Conservation (phyloP, 2,329 filamentous ascomycete genomes). For the Colletotrichum sp. region DNA sequence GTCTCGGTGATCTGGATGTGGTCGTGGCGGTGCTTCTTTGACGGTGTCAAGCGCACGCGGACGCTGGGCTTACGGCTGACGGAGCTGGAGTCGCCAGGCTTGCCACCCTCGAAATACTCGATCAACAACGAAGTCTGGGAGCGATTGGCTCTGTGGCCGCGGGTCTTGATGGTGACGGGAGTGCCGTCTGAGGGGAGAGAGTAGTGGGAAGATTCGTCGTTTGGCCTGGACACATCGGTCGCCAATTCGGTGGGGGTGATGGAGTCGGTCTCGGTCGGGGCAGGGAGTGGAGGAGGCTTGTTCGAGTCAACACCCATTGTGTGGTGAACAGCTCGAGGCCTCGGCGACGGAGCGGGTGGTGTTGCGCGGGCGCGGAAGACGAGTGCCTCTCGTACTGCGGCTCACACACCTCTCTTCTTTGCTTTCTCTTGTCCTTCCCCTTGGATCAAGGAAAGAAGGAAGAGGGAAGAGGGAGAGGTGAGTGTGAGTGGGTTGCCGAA, state of each 20-base stretch:
- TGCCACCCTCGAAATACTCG: slow-evolving; percentile 90
- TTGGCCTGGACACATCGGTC: slow-evolving; percentile 72
- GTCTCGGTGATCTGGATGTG: slow-evolving; percentile 88
- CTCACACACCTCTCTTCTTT: slow-evolving; percentile 18
- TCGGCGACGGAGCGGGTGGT: slow-evolving; percentile 12
- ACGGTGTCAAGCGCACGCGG: slow-evolving; percentile 79
- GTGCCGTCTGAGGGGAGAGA: slow-evolving; percentile 87
- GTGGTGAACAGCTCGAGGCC: slow-evolving; percentile 26
- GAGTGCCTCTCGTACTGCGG: slow-evolving; percentile 17
- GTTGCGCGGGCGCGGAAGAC: slow-evolving; percentile 13
- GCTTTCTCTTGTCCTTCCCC: slow-evolving; percentile 6
- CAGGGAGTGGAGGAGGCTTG: slow-evolving; percentile 72
- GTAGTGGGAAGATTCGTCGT: slow-evolving; percentile 75
- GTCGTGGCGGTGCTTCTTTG: slow-evolving; percentile 71
- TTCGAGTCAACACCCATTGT: slow-evolving; percentile 62
- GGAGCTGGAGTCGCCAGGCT: slow-evolving; percentile 53
- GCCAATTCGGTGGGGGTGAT: slow-evolving; percentile 68
- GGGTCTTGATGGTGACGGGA: slow-evolving; percentile 89
- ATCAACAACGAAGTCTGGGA: slow-evolving; percentile 93
- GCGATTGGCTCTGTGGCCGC: slow-evolving; percentile 60
- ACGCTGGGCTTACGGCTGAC: slow-evolving; percentile 81
- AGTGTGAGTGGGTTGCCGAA: slow-evolving; percentile 17
- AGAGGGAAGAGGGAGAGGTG: slow-evolving; percentile 1
- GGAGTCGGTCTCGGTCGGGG: slow-evolving; percentile 77
- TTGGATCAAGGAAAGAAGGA: slow-evolving; percentile 17